A percentile compares a stretch with the other conserved stretches of the same genome.
These are phyloP conservation scores for Pseudopediastrum boryanum DNA, from an alignment of 139 green algal genomes.

Conservation along the genomic window DNA sequence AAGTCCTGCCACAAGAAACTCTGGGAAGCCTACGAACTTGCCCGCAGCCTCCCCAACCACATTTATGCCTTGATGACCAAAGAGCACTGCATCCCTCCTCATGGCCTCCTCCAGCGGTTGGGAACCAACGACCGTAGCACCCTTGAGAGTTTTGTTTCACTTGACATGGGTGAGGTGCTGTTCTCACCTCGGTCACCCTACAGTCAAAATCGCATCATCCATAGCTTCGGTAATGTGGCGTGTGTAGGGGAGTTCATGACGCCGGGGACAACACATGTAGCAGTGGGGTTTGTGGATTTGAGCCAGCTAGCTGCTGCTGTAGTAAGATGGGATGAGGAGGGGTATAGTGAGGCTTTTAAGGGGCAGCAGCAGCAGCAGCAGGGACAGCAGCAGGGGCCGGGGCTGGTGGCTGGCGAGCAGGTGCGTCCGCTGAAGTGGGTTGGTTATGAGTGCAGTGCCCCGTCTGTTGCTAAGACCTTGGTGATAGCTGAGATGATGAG, in stretches of 20 bases:
- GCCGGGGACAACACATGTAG: constrained; percentile 48
- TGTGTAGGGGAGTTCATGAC: constrained; percentile 10
- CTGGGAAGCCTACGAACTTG: constrained; percentile 36
- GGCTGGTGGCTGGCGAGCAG: background rate
- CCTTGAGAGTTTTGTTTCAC: constrained; percentile 15
- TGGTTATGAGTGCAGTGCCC: constrained; percentile 47
- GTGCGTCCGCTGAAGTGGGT: constrained; percentile 41
- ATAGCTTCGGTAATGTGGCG: constrained; percentile 32
- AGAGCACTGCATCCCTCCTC: background rate
- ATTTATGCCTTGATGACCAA: background rate
- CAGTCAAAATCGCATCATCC: constrained; percentile 20
- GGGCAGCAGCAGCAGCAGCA: background rate
- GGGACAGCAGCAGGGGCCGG: too few relatives aligned
- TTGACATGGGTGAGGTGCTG: constrained; percentile 12
- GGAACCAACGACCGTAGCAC: background rate
- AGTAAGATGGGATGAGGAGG: background rate
- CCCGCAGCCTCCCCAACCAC: constrained; percentile 24
- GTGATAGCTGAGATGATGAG: constrained; percentile 55
- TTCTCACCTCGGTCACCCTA: background rate
- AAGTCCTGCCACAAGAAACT: constrained; percentile 22
- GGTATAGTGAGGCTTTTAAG: background rate
- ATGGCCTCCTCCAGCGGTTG: constrained; percentile 4
- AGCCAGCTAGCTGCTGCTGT: constrained; percentile 38
- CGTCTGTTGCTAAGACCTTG: constrained; percentile 52
- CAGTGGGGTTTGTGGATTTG: constrained; percentile 58